A percentile compares a stretch with the other conserved stretches of the same genome.
These are phyloP conservation scores for Nannizzia gypsea DNA, from an alignment of 2,329 filamentous ascomycete species.

Conservation along the genomic window DNA sequence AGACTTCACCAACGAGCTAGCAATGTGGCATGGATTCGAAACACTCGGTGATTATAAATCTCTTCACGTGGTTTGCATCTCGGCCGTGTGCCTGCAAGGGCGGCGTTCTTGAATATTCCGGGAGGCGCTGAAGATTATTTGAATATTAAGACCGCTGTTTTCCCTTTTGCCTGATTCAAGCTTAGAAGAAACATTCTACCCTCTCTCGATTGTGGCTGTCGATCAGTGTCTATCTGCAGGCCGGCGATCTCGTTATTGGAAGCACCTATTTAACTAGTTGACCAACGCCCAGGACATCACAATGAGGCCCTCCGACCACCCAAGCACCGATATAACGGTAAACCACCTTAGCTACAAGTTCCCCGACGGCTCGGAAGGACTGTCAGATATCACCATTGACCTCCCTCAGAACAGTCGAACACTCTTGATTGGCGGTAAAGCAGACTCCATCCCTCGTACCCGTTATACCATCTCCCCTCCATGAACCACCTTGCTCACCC, in stretches of 20 bases:
- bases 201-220: background rate
- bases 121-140: no score
- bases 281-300: background rate
- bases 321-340: conserved; percentile 55
- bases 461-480: background rate
- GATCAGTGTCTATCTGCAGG: background rate
- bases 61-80: background rate
- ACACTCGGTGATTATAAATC: background rate
- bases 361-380: conserved; percentile 68
- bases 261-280: background rate
- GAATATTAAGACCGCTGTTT: no score
- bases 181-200: no score
- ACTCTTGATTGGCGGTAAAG: conserved; percentile 69
- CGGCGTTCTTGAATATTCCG: background rate
- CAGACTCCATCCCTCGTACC: background rate
- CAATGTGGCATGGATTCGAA: background rate
- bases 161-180: no score
- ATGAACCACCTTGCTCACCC: background rate
- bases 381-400: conserved; percentile 59
- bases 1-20: background rate
- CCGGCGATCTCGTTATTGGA: background rate
- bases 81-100: background rate
- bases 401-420: conserved; percentile 77
- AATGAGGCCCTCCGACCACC: background rate
- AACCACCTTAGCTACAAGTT: conserved; percentile 76